Evolutionary conservation across 176 grass and related monocot genomes (phyloP), one percentile per base, ranked within the genome.

Genomic region (Echinochloa phyllopogon): DNA sequence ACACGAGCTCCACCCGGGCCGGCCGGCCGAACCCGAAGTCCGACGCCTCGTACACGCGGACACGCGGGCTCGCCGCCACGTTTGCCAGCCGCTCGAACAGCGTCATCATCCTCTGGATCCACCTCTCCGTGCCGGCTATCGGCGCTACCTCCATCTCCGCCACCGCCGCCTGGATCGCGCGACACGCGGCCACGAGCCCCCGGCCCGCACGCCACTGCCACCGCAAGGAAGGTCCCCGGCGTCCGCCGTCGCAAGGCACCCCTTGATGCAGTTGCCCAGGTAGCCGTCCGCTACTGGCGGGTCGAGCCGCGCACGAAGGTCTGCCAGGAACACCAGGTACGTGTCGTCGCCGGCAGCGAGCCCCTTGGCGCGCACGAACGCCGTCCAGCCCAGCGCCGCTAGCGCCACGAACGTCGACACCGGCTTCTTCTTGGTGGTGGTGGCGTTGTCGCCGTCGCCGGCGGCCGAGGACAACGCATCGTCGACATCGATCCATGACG

Each of bases 11-110:
- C 27, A 88, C 85, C 44, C 86, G 82, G 52, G 41, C 49, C 0
- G 89, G 89, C 64, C 11, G 6, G 21, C 89, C 85, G 76, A 86
- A 91, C 37, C 89, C 89, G 39, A 91, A 87, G 56, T 88, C 89
- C 0, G 76, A 47, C 4, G 69, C 78, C 15, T 82, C 89, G 64
- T 91, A 91, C 1, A 69, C 77, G 13, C 44, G 17, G 45, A 88
- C 80, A 64, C 76, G 64, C 27, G 85, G 85, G 75, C 85, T 87
- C 9, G 81, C 85, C 6, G 82, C 76, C 2, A 91, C 85, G 69
- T 79, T 91, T 5, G 86, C 76, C 12, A 83, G 6, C 6, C 77
- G 52, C 8, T 56, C 0, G 20, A 75, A 52, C 14, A 85, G 47
- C 63, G 0, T 20, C 55, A 71, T 79, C 13, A 91, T 5, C n/a